Evolutionary conservation across 352 stramenopile species (phyloP), one percentile per base, ranked within the genome.

Genomic region (Globisporangium nagaii): DNA sequence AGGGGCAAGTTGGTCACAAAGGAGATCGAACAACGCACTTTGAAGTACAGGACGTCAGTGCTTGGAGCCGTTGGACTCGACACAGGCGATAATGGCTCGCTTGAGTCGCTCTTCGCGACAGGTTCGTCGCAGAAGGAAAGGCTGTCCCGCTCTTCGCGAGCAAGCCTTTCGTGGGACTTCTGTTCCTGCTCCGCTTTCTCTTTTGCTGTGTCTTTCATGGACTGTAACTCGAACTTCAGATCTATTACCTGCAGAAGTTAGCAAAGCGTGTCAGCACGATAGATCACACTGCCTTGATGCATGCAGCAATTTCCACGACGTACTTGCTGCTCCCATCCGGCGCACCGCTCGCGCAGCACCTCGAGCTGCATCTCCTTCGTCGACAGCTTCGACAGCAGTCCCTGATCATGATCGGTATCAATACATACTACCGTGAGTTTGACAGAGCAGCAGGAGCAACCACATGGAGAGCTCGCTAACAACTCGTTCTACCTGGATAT

Each of bases 151-250:
- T 60, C 51, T 22, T 59, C 25, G 7, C 36, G 52, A 27, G 43
- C 51, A 17, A 51, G 37, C 19, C 28, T 24, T 30, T 61, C 45
- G 6, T 58, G 55, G 11, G 39, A 36, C 1, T 19, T 12, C 39
- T 25, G 59, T 22, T 57, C 56, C 22, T 37, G 30, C 28, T 75
- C 70, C 6, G 62, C 58, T 41, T 63, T 60, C 36, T 78, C 68
- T 42, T 66, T 66, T 8, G 50, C 32, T 13, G 53, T 35, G 51
- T 78, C 60, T 40, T 70, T 69, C 25, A 79, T 12, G 4, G 63
- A 71, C 42, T 81, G 68, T 4, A 81, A 34, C 53, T 81, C 71
- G 56, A 81, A 81, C 39, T 81, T 81, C 15, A 81, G 46, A 25
- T 76, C 60, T 13, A 81, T 78, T 0, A 81, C 66, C 64, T 80